Percentiles rank a stretch among this genome's conserved stretches.
phyloP scores from a whole-genome alignment of 2,329 filamentous ascomycete species.

The Trichoderma harzianum region DNA sequence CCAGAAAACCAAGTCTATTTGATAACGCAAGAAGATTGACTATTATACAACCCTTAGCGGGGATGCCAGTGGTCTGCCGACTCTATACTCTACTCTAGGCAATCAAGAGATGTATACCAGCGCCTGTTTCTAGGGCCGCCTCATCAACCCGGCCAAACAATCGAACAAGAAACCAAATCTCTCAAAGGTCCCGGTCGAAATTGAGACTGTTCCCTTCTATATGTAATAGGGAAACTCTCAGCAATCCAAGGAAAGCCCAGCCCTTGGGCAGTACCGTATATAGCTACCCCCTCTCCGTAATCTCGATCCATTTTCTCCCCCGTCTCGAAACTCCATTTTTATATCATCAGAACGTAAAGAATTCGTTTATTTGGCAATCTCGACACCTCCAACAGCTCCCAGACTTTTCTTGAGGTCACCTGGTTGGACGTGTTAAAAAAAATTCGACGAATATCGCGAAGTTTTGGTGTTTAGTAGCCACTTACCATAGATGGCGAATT shows the following conservation, averaged over 20 bases:
- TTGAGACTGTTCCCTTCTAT: slow-evolving; percentile 11
- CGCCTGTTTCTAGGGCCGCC: slow-evolving; percentile 12
- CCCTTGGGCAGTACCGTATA: slow-evolving; percentile 15
- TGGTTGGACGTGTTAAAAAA: neutral
- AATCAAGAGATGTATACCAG: slow-evolving; percentile 19
- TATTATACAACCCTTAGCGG: slow-evolving; percentile 19
- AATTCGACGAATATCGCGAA: no score
- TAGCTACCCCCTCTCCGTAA: slow-evolving; percentile 9
- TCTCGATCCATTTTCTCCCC: slow-evolving; percentile 11
- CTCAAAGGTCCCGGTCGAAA: neutral
- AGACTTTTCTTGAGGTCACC: slow-evolving; percentile 62
- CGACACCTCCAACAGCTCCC: slow-evolving; percentile 65
- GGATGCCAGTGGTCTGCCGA: slow-evolving; percentile 17
- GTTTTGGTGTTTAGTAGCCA: slow-evolving; percentile 14
- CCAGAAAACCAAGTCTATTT: slow-evolving; percentile 10
- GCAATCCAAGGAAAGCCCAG: slow-evolving; percentile 16
- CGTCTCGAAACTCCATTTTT: neutral
- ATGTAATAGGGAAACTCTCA: slow-evolving; percentile 10
- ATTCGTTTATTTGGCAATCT: slow-evolving; percentile 13
- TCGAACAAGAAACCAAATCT: slow-evolving; percentile 15
- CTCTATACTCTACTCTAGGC: slow-evolving; percentile 19
- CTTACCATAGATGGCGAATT: slow-evolving; percentile 82
- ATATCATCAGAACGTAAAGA: slow-evolving; percentile 4
- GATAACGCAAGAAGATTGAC: slow-evolving; percentile 16
- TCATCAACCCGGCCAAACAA: slow-evolving; percentile 10